Base-by-base conservation (phyloP, 2,329 filamentous ascomycete genomes). In the Microdochium trichocladiopsis region DNA sequence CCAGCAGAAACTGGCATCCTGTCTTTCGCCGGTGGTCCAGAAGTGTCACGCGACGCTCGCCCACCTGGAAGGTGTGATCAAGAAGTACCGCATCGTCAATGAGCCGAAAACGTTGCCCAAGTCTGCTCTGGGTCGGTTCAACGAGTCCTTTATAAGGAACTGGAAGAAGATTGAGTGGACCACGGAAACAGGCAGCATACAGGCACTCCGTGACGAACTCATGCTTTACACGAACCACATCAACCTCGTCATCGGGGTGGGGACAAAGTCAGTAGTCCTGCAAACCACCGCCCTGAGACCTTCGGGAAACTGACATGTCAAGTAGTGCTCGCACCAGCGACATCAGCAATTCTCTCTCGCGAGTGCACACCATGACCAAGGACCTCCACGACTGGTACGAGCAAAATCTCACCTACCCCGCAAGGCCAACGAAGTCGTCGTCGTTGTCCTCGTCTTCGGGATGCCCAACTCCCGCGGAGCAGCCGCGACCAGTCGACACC, bases 121-220 rank as follows among this genome's bases (percentile, higher is more conserved):
- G 33, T 37, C 51, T 2, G 55, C 48, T 24, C 33, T 53, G 23
- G 47, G 55, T 33, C 53, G 55, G 4, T 65, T 61, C 62, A 56
- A 55, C 25, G 51, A 53, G 21, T 56, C 54, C 2, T 41, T 65
- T 8, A 23, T 57, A 14, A 61, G 49, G 45, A 65, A 65, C 41
- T 66, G 61, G 61, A 63, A 56, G 50, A 65, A 63, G 49, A 52
- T 64, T 21, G 57, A 55, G 23, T 66, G 63, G 63, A 65, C 62
- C 3, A 65, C 59, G 2, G 62, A 64, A 47, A 58, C 57, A 8
- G 63, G 61, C 9, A 60, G 64, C 36, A 48, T 66, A 1, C 56
- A 53, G 5, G 50, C 57, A 1, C 52, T 66, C 1, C 45, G 61
- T 22, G 55, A 53, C 37, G 59, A 62, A 45, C 50, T 64, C 10